A percentile compares a stretch with the other conserved stretches of the same genome.
phyloP scores from a whole-genome alignment of 768 basidiomycete genomes.

The Phlebiopsis flavidoalba region DNA sequence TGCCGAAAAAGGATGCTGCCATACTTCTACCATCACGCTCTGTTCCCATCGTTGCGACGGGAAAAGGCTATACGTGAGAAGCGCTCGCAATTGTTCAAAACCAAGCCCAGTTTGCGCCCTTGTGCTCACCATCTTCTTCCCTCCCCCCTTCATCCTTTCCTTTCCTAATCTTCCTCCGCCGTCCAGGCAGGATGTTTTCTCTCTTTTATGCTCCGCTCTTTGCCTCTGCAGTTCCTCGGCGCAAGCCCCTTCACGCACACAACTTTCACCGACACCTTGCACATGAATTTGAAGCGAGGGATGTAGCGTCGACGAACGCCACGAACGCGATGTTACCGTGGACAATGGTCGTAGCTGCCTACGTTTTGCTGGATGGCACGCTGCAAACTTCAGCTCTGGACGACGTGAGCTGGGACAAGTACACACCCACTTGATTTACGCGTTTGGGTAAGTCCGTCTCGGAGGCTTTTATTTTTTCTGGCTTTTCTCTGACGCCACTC shows the following conservation, averaged over 20 bases:
- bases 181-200: slow-evolving; percentile 10
- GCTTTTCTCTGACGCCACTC: background rate
- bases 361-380: slow-evolving; percentile 56
- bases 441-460: slow-evolving; percentile 47
- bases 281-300: background rate
- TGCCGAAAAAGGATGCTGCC: background rate
- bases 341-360: slow-evolving; percentile 41
- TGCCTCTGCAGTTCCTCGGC: slow-evolving; percentile 10
- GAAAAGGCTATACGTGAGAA: background rate
- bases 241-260: background rate
- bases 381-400: slow-evolving; percentile 33
- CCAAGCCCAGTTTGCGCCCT: background rate
- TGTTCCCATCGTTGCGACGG: background rate
- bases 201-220: slow-evolving; percentile 9
- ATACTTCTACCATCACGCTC: background rate
- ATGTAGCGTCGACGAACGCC: background rate
- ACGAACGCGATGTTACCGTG: slow-evolving; percentile 8
- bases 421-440: slow-evolving; percentile 51
- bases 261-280: background rate
- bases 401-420: slow-evolving; percentile 50
- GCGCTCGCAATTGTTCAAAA: background rate
- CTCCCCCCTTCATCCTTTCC: slow-evolving; percentile 2
- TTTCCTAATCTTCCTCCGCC: slow-evolving; percentile 1
- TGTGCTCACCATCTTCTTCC: background rate
- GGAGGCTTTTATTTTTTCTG: background rate